A percentile compares a stretch with the other conserved stretches of the same genome.
These are phyloP conservation scores for Capsicum rhomboideum DNA, from an alignment of 257 asterid species.

Conservation along the genomic window DNA sequence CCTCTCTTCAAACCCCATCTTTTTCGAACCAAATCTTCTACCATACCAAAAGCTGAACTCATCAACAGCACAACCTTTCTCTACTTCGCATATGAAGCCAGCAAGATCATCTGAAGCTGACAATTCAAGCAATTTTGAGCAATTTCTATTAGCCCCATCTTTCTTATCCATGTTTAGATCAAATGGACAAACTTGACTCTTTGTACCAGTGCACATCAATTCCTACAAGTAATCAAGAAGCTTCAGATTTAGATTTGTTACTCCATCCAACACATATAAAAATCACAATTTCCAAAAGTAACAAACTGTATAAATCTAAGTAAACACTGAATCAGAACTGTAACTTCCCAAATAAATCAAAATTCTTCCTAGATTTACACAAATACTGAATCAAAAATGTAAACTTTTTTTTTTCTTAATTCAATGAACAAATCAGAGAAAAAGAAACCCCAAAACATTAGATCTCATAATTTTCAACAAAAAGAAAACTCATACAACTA, in stretches of 20 bases:
- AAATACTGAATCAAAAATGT: background rate
- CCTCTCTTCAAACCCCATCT: constrained; percentile 74
- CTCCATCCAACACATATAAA: background rate
- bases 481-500: background rate
- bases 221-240: constrained; percentile 25
- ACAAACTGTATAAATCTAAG: background rate
- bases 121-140: constrained; percentile 69
- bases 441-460: background rate
- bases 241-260: constrained; percentile 5
- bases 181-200: constrained; percentile 18
- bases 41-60: constrained; percentile 75
- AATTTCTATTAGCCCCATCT: constrained; percentile 8
- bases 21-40: constrained; percentile 47
- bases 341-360: background rate
- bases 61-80: constrained; percentile 43
- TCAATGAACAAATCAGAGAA: background rate
- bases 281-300: background rate
- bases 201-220: constrained; percentile 40
- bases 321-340: background rate
- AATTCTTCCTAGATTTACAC: background rate
- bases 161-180: constrained; percentile 44
- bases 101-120: constrained; percentile 66
- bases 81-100: constrained; percentile 43
- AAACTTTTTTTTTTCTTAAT: background rate
- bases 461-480: constrained; percentile 2